These are phyloP conservation scores for Cercospora zeae-maydis DNA, from an alignment of 2,329 filamentous ascomycete species.

Conservation along the genomic window DNA sequence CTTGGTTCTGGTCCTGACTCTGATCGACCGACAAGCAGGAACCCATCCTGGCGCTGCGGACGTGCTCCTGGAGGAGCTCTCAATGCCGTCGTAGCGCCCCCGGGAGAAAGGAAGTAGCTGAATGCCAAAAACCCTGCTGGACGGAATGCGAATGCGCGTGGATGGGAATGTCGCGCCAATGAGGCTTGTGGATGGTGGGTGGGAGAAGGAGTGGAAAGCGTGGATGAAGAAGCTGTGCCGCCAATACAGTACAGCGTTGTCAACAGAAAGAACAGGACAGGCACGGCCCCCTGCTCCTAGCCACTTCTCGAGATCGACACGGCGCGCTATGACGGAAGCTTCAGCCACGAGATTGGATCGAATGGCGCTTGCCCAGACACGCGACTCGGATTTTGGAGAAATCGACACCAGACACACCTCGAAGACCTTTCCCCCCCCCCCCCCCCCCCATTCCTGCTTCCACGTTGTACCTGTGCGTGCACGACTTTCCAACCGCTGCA, in stretches of 20 bases:
- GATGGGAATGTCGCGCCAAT: background rate
- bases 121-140: background rate
- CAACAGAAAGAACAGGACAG: background rate
- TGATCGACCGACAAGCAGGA: conserved; percentile 8
- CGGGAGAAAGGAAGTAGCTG: background rate
- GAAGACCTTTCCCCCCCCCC: no score
- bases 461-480: background rate
- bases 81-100: conserved; percentile 1
- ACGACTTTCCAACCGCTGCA: background rate
- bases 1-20: conserved; percentile 30
- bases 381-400: background rate
- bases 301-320: background rate
- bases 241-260: background rate
- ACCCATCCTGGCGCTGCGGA: conserved; percentile 2
- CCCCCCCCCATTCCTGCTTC: background rate
- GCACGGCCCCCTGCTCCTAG: background rate
- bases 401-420: background rate
- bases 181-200: background rate
- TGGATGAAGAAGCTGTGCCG: background rate
- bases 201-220: background rate
- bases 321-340: background rate
- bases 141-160: background rate
- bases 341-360: background rate
- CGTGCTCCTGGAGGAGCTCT: conserved; percentile 7
- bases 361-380: background rate